Base-by-base conservation (phyloP, 2,329 filamentous ascomycete genomes). In the Monilinia aucupariae region DNA sequence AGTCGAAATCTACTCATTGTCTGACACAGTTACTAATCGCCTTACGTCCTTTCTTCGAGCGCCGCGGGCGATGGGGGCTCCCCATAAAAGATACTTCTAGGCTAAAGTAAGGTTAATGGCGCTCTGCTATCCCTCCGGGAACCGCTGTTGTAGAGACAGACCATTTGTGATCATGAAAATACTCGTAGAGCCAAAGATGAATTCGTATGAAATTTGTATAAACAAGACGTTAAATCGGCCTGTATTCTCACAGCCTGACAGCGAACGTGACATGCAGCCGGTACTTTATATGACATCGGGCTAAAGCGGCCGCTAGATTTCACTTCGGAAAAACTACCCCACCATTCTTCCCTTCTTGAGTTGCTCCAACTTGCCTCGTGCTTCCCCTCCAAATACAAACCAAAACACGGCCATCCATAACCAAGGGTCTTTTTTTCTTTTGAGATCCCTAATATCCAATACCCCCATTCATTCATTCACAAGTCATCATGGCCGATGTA, bases 401-500 rank as follows among this genome's bases (percentile, higher is more conserved):
- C n/a, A 45, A 43, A 43, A 6, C 20, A 9, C 20, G 20, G n/a
- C 37, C 25, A 10, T 9, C 37, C 25, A 10, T 9, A 7, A 52
- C 22, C 17, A 60, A 25, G 20, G n/a, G n/a, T n/a, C n/a, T n/a
- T n/a, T n/a, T n/a, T n/a, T n/a, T n/a, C n/a, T n/a, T n/a, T n/a
- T n/a, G n/a, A 30, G 17, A 22, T 10, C 27, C 30, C n/a, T 8
- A 13, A 37, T 12, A 17, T 7, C 5, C 34, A 39, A 22, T 8
- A 39, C 27, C n/a, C n/a, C n/a, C n/a, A n/a, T n/a, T 6, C 12
- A 30, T 51, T 20, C 17, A 60, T 48, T n/a, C 15, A n/a, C 25
- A 59, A 10, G 30, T 45, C 47, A 65, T 27, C 39, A 73, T 73
- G 71, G 71, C 69, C 66, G 72, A 73, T 27, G 62, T 66, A 59